Evolutionary conservation across 1,139 yeast species (phyloP), one percentile per base, ranked within the genome.

Genomic region (Sugiyamaella castrensis): DNA sequence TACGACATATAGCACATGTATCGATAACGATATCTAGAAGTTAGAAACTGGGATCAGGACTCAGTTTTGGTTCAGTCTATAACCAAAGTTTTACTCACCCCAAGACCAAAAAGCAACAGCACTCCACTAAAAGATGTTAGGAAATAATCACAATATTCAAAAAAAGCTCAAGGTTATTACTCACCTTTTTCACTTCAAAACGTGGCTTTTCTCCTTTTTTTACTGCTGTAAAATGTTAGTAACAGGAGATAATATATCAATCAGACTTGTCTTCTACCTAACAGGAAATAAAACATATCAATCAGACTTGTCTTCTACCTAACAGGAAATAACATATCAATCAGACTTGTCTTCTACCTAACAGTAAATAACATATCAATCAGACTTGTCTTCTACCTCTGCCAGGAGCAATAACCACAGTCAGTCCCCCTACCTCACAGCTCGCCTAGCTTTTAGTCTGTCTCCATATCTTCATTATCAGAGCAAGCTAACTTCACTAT

Each of bases 101-200:
- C 98, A 94, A 1, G 97, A 89, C 99, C 99, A 94, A 65, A 92
- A 89, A 13, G 98, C 98, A 47, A 94, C 98, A 0, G 98, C 98
- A 12, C 96, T 89, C 98, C 98, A 92, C 73, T 68, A 49, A 10
- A n/a, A 16, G 9, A 15, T 31, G 51, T 43, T 47, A 43, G 47
- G 19, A 34, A 10, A 8, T 36, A 16, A 15, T 8, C 11, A 43
- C 36, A 3, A 30, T 34, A 27, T 27, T n/a, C 26, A 13, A 12
- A 19, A 16, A 36, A 29, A 11, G 8, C 8, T 29, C 9, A 19
- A 29, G 9, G 15, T 12, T 15, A 8, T 4, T 28, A 47, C 61
- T 12, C 52, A 67, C 71, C 60, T 83, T 84, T 61, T 82, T 81
- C 43, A 84, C 82, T 61, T 84, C 88, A 58, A 84, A 83, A 58